Evolutionary conservation across 169 alveolate genomes (phyloP), one percentile per base, ranked within the genome.

Genomic region (Plasmodium cynomolgi): DNA sequence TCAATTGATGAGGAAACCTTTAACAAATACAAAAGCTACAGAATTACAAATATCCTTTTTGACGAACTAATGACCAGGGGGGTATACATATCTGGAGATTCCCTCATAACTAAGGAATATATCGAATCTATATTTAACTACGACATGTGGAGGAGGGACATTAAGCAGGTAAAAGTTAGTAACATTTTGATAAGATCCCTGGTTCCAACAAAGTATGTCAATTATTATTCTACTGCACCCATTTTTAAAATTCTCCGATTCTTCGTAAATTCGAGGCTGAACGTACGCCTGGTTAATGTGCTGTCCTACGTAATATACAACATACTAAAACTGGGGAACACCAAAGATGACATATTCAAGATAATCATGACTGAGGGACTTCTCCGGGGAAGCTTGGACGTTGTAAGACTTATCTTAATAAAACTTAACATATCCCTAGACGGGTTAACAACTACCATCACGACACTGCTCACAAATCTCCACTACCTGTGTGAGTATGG

Each of bases 81-180:
- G 9, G 77, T 91, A 31, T 91, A 56, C 54, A 91, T 91, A 75
- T 62, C 95, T 5, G 95, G 95, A 71, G 95, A 91, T 91, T 81
- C 95, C 13, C 34, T 72, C 73, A 41, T 83, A 34, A 81, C 95
- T 31, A 91, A 83, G 41, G 95, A 91, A 44, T 91, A 91, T 72
- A 56, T 91, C 3, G 84, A 91, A 74, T 82, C 95, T 11, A 82
- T 83, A 50, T 81, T 81, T 37, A 56, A 72, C 31, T 91, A 91
- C 56, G 71, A 83, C 26, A 9, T 83, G 17, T 91, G 95, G 95
- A 91, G 56, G 44, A 73, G 79, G 47, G 84, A 82, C 33, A 81
- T 91, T 34, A 81, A 91, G 83, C 39, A 91, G 47, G 86, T 91
- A 7, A 91, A 91, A 54, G 92, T 91, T 47, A 72, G 92, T 82